Evolutionary conservation across 169 alveolate species (phyloP).

Genomic region (Plasmodium malariae): DNA sequence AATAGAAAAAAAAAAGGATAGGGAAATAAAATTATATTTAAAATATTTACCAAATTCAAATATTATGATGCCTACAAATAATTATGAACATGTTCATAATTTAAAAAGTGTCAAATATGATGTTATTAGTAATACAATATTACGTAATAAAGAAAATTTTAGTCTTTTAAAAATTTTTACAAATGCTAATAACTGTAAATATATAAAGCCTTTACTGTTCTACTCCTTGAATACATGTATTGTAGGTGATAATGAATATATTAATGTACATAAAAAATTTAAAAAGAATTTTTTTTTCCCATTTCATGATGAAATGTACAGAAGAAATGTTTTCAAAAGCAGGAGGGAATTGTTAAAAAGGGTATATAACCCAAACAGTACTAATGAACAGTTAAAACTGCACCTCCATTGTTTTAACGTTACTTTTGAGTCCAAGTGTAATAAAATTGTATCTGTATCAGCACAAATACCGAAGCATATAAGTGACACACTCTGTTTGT

Average conservation of each 20-base stretch:
- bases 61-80: slow-evolving; percentile 50
- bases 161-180: slow-evolving; percentile 36
- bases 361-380: background rate
- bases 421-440: slow-evolving; percentile 48
- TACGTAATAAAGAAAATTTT: slow-evolving; percentile 19
- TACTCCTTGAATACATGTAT: slow-evolving; percentile 60
- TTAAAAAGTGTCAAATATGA: slow-evolving; percentile 7
- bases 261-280: slow-evolving; percentile 16
- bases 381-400: slow-evolving; percentile 4
- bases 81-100: slow-evolving; percentile 7
- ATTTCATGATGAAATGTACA: background rate
- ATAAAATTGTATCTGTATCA: slow-evolving; percentile 1
- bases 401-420: slow-evolving; percentile 53
- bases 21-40: slow-evolving; percentile 21
- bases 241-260: slow-evolving; percentile 70
- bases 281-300: background rate
- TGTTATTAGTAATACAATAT: slow-evolving; percentile 26
- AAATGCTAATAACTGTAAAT: slow-evolving; percentile 33
- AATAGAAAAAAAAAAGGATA: slow-evolving; percentile 14
- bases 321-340: background rate
- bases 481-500: slow-evolving; percentile 29
- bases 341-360: slow-evolving; percentile 13
- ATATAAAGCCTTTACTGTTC: slow-evolving; percentile 39
- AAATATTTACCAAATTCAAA: slow-evolving; percentile 44
- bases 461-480: slow-evolving; percentile 30